Percentiles rank a stretch among this genome's conserved stretches.
These are phyloP conservation scores for Teunomyces pallodes DNA, from an alignment of 805 yeast genomes.

Conservation along the genomic window DNA sequence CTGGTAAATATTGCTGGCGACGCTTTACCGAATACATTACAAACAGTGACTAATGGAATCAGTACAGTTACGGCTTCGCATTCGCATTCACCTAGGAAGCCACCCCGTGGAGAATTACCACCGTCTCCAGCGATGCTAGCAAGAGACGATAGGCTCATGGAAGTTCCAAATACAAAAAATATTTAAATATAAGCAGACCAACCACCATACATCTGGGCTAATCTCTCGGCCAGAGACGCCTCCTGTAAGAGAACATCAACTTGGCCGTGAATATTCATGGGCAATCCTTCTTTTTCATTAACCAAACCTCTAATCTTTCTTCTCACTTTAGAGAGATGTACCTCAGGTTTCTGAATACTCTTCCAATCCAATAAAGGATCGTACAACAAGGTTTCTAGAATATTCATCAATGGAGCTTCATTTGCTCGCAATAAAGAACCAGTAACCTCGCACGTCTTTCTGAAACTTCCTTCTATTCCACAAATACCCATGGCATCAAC, in stretches of 20 bases:
- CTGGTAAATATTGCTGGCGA: conserved; percentile 3
- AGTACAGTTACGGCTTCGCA: neutral
- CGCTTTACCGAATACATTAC: conserved; percentile 1
- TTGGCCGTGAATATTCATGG: conserved; percentile 89
- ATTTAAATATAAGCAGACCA: conserved; percentile 56
- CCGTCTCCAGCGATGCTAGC: neutral
- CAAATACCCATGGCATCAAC: conserved; percentile 86
- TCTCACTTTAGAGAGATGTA: conserved; percentile 68
- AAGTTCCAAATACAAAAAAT: neutral
- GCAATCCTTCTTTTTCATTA: conserved; percentile 73
- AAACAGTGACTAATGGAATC: neutral
- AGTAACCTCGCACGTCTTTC: conserved; percentile 83
- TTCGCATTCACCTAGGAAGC: neutral
- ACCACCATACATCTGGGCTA: conserved; percentile 89
- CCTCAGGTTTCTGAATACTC: conserved; percentile 51
- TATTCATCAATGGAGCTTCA: conserved; percentile 83
- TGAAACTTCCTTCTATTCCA: conserved; percentile 86
- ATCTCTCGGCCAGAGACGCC: conserved; percentile 67
- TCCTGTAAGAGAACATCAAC: conserved; percentile 85
- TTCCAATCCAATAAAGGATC: conserved; percentile 89
- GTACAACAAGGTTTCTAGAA: conserved; percentile 86
- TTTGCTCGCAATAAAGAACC: conserved; percentile 67
- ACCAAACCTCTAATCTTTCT: conserved; percentile 81
- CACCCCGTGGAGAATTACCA: neutral
- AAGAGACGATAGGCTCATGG: neutral